Evolutionary conservation across 2,329 filamentous ascomycete genomes (phyloP).

Genomic region (Epichloe typhina): DNA sequence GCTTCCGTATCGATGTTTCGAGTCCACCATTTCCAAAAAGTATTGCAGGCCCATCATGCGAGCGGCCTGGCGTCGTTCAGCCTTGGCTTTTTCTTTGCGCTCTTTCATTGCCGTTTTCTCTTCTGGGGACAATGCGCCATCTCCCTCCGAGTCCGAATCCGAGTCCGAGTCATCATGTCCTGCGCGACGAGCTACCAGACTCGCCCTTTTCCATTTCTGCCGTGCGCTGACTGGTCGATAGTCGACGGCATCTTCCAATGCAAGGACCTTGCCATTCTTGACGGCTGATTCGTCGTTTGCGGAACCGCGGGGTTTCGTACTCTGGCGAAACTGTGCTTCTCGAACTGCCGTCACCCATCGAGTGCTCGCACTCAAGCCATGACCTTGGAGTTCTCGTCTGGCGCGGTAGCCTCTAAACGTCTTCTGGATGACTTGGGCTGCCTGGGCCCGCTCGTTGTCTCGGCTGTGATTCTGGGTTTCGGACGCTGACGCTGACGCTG

Average conservation of each 20-base stretch:
- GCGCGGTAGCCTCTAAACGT: conserved; percentile 67
- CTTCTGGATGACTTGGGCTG: conserved; percentile 49
- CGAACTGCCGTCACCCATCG: conserved; percentile 57
- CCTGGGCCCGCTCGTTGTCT: conserved; percentile 22
- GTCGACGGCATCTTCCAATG: conserved; percentile 8
- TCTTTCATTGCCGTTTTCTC: conserved; percentile 26
- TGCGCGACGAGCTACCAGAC: conserved; percentile 57
- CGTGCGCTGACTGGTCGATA: conserved; percentile 31
- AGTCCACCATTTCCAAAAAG: conserved; percentile 73
- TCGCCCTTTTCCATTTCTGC: conserved; percentile 63
- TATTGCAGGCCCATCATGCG: conserved; percentile 79
- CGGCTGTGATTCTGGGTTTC: not conserved
- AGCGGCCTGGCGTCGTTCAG: conserved; percentile 48
- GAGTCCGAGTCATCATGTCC: conserved; percentile 49
- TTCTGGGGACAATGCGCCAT: conserved; percentile 17
- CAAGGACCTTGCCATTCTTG: conserved; percentile 4
- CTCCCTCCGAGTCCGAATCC: conserved; percentile 32
- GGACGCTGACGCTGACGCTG: conserved; percentile 6
- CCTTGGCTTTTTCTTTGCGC: conserved; percentile 35
- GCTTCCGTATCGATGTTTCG: conserved; percentile 77
- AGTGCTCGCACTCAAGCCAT: conserved; percentile 54
- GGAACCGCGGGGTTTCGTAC: conserved; percentile 30
- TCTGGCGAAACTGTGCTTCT: conserved; percentile 41
- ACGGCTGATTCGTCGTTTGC: conserved; percentile 6
- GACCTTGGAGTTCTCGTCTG: conserved; percentile 56